Percentiles rank a stretch among this genome's conserved stretches.
These are phyloP conservation scores for Microthlaspi erraticum DNA, from an alignment of 345 rosid species.

Conservation along the genomic window DNA sequence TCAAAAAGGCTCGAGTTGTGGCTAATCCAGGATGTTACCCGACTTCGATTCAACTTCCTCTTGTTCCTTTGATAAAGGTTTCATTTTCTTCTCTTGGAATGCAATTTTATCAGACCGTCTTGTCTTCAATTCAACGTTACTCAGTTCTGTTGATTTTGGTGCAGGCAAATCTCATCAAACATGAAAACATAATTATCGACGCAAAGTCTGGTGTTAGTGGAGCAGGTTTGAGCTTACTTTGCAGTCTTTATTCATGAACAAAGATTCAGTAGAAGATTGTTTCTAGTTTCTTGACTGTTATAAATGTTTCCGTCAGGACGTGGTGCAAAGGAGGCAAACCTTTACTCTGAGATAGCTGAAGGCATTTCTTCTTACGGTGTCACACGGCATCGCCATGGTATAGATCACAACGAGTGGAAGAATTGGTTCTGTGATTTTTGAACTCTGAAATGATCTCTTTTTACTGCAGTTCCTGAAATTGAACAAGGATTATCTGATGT, in stretches of 20 bases:
- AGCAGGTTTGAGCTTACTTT: slow-evolving; percentile 66
- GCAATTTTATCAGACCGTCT: neutral
- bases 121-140: neutral
- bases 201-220: slow-evolving; percentile 98
- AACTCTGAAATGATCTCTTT: slow-evolving; percentile 13
- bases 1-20: slow-evolving; percentile 70
- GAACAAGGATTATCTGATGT: slow-evolving; percentile 92
- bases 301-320: slow-evolving; percentile 65
- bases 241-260: neutral
- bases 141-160: slow-evolving; percentile 5
- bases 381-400: slow-evolving; percentile 94
- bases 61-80: slow-evolving; percentile 89
- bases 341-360: slow-evolving; percentile 85
- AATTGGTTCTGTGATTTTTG: slow-evolving; percentile 9
- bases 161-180: slow-evolving; percentile 80
- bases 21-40: slow-evolving; percentile 99
- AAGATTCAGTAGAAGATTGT: slow-evolving; percentile 11
- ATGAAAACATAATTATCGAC: slow-evolving; percentile 72
- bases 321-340: slow-evolving; percentile 82
- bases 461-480: slow-evolving; percentile 89
- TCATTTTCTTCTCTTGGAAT: neutral
- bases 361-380: slow-evolving; percentile 95
- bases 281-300: slow-evolving; percentile 24
- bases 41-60: slow-evolving; percentile 93
- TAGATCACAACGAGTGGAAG: neutral